Conservation (phyloP, 164 flowering plant species). For the Vitis cinerea region DNA sequence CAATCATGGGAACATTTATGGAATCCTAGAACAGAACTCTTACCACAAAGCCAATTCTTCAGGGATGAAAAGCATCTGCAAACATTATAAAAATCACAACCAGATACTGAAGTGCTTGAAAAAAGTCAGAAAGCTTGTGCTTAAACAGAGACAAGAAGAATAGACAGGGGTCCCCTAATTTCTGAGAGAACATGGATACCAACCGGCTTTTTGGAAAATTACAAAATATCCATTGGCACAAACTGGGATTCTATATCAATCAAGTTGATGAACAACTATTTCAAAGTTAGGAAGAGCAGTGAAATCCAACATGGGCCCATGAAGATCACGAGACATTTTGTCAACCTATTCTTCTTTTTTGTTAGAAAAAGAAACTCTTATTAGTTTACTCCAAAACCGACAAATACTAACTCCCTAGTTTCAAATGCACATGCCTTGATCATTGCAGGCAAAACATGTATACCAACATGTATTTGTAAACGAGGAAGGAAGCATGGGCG, state of each 20-base stretch:
- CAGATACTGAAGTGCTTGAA: background rate
- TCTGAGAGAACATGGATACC: background rate
- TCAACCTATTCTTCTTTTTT: background rate
- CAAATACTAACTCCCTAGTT: too few species aligned
- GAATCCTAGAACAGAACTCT: background rate
- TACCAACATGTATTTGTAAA: too few species aligned
- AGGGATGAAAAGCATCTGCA: background rate
- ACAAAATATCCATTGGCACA: background rate
- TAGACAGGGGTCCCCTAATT: background rate
- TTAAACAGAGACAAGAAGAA: background rate
- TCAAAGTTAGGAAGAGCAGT: slow-evolving; percentile 16
- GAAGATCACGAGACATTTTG: slow-evolving; percentile 1
- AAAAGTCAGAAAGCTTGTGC: background rate
- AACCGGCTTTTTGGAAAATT: background rate
- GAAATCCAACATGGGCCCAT: slow-evolving; percentile 4
- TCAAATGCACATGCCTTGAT: too few species aligned
- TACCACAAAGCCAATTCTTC: background rate
- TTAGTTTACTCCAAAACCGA: too few species aligned
- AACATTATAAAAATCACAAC: background rate
- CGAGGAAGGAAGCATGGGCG: too few species aligned
- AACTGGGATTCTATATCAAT: slow-evolving; percentile 2
- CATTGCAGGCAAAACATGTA: too few species aligned
- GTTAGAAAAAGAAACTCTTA: background rate
- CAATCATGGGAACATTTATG: too few species aligned
- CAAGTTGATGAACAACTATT: slow-evolving; percentile 6